Percentiles rank a stretch among this genome's conserved stretches.
phyloP scores from a whole-genome alignment of 2,329 filamentous ascomycete species.

The Neonectria faginata region DNA sequence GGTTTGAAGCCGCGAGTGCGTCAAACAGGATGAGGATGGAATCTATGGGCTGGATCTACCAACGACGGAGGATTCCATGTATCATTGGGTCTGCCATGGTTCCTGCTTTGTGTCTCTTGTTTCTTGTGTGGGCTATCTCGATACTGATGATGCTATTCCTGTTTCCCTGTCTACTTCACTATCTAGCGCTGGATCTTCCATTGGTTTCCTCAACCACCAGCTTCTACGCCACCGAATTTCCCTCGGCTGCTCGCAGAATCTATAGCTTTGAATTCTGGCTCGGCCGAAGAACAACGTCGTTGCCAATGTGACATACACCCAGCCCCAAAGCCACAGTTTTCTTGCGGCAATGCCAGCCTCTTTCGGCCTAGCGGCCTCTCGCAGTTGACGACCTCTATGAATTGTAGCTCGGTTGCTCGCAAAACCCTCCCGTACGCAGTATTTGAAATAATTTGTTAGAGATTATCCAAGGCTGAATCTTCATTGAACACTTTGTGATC shows the following conservation, averaged over 20 bases:
- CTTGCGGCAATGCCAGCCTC: not conserved
- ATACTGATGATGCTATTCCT: not conserved
- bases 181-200: not conserved
- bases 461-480: not conserved
- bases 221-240: not conserved
- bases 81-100: not conserved
- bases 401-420: not conserved
- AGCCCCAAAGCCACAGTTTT: not conserved
- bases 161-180: not conserved
- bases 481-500: not conserved
- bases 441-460: constrained; percentile 3
- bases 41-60: not conserved
- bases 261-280: not conserved
- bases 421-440: not conserved
- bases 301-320: not conserved
- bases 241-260: constrained; percentile 2
- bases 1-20: not conserved
- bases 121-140: too few relatives aligned
- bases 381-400: not conserved
- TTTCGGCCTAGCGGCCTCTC: not conserved
- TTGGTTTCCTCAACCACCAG: not conserved
- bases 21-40: not conserved
- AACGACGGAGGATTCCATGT: not conserved
- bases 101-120: not conserved
- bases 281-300: constrained; percentile 1